Evolutionary conservation across 2,329 filamentous ascomycete genomes (phyloP), one percentile per base, ranked within the genome.

Genomic region (Aspergillus tubingensis): DNA sequence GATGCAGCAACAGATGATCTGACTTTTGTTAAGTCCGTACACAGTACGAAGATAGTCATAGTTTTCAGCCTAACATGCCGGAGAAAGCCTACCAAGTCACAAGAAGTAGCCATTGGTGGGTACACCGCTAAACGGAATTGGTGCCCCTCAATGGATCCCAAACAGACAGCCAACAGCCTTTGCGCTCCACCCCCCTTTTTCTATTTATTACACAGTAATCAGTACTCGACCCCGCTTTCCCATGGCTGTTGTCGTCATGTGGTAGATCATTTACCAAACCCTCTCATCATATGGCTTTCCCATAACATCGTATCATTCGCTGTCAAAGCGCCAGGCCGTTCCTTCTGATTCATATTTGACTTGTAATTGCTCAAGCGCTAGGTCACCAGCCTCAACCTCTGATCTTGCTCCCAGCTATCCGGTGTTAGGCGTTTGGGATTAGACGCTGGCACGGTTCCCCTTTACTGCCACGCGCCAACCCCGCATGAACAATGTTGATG

Each of bases 401-500:
- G 36, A 48, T 17, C 38, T 43, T 36, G 53, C 55, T 54, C 32
- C 27, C 27, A 43, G 11, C 23, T 19, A 25, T 53, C 38, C 25
- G 44, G 32, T 51, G 62, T 61, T 62, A 63, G 54, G 57, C 52
- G 41, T 21, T 23, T 50, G 25, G 47, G 15, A 49, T 30, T 49
- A 49, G 21, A 49, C 44, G 25, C 21, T 49, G 15, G 44, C 44
- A 49, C 23, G 23, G 44, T 19, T 54, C 38, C 38, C 53, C 51
- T 56, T 54, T 62, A 62, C 58, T 60, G 62, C 65, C 66, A 67
- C 63, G 63, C 66, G 60, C 64, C 59, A 66, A 65, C 67, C 67
- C 67, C 67, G 67, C 67, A 69, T 65, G 65, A 61, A 61, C 54
- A 67, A 62, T 60, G 61, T 62, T 61, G 59, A 58, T 61, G 57